These are phyloP conservation scores for Neonectria coccinea DNA, from an alignment of 2,329 filamentous ascomycete genomes.

Conservation along the genomic window DNA sequence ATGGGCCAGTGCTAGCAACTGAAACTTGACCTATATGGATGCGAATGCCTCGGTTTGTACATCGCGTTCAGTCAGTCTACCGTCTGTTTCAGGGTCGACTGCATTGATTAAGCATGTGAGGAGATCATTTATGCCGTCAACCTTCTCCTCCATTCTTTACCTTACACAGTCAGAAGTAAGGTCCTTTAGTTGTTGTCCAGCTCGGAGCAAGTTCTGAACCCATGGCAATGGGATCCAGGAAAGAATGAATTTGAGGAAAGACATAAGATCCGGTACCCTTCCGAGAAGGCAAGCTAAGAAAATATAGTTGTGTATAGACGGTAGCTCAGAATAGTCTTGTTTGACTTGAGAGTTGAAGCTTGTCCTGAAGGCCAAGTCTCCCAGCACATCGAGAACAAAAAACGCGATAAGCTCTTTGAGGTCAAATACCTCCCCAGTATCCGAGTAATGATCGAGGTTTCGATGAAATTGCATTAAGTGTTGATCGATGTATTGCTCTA, in stretches of 20 bases:
- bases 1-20: neutral
- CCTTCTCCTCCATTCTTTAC: conserved; percentile 5
- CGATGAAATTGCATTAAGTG: conserved; percentile 9
- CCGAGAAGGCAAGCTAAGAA: conserved; percentile 17
- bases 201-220: conserved; percentile 11
- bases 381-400: conserved; percentile 18
- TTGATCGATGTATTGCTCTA: conserved; percentile 20
- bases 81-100: conserved; percentile 18
- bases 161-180: conserved; percentile 20
- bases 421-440: conserved; percentile 16
- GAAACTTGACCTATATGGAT: conserved; percentile 12
- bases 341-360: conserved; percentile 13
- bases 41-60: conserved; percentile 21
- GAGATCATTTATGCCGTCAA: conserved; percentile 10
- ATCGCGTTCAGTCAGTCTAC: conserved; percentile 12
- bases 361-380: conserved; percentile 17
- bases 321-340: neutral
- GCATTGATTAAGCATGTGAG: conserved; percentile 19
- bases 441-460: conserved; percentile 13
- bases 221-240: conserved; percentile 11
- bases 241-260: conserved; percentile 1
- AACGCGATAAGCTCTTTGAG: conserved; percentile 23
- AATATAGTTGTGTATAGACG: conserved; percentile 19
- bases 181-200: conserved; percentile 11
- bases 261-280: conserved; percentile 22